Evolutionary conservation across 805 yeast species (phyloP).

Genomic region (Zygoascus ofunaensis): DNA sequence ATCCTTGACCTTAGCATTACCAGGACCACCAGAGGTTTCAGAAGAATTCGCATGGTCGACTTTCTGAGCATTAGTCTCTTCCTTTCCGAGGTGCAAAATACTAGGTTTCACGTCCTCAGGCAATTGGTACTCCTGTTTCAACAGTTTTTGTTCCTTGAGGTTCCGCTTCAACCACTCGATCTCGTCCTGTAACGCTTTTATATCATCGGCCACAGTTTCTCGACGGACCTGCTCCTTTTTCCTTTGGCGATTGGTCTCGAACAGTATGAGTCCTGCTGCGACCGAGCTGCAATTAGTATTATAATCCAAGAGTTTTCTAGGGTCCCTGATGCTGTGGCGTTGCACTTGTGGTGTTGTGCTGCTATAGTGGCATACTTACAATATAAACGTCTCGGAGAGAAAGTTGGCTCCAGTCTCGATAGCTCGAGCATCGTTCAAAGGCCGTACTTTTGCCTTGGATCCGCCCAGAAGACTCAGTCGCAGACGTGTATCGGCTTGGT

Average conservation of each 20-base stretch:
- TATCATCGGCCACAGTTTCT: constrained; percentile 64
- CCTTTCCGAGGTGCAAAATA: constrained; percentile 10
- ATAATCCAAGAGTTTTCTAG: background rate
- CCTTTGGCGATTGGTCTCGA: constrained; percentile 60
- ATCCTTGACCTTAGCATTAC: too few species aligned
- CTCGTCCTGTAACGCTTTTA: constrained; percentile 59
- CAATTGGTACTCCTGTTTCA: constrained; percentile 41
- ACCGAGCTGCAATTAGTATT: constrained; percentile 34
- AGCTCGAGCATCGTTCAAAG: constrained; percentile 74
- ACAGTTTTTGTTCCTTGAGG: constrained; percentile 27
- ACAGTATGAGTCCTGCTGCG: constrained; percentile 67
- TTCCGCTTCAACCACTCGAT: constrained; percentile 44
- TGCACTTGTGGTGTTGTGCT: too few species aligned
- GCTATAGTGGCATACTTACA: constrained; percentile 27
- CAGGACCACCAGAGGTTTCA: too few species aligned
- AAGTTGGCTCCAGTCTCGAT: constrained; percentile 75
- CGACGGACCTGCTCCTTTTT: constrained; percentile 53
- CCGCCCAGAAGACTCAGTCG: constrained; percentile 54
- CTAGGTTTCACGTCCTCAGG: constrained; percentile 40
- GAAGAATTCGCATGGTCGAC: too few species aligned
- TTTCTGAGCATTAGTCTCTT: too few species aligned
- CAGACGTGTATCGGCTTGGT: constrained; percentile 52
- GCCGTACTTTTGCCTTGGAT: constrained; percentile 49
- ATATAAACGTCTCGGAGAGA: constrained; percentile 67
- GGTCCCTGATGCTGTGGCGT: too few species aligned